phyloP scores from a whole-genome alignment of 371 early-diverging fungal species.

The Phascolomyces articulosus region DNA sequence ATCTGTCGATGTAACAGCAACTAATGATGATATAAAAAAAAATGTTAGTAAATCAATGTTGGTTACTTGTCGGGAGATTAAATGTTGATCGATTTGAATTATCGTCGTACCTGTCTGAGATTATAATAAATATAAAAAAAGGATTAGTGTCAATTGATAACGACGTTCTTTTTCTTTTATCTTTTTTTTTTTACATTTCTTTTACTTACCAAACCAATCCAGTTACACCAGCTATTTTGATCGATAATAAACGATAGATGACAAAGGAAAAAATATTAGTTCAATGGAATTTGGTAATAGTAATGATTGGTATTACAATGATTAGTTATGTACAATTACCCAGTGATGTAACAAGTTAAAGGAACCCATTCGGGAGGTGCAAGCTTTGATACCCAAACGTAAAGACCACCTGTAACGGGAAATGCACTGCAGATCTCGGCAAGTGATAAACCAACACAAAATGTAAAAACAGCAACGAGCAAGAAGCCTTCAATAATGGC shows the following conservation, averaged over 20 bases:
- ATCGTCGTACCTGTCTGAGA: background rate
- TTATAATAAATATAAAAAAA: background rate
- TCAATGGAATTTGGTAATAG: too few relatives aligned
- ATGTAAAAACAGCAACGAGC: constrained; percentile 61
- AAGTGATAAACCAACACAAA: constrained; percentile 66
- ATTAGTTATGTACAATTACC: too few relatives aligned
- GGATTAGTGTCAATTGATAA: background rate
- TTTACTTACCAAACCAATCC: constrained; percentile 56
- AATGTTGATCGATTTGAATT: background rate
- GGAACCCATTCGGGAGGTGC: constrained; percentile 60
- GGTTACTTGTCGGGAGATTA: too few relatives aligned
- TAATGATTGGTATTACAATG: too few relatives aligned
- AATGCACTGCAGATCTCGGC: constrained; percentile 79
- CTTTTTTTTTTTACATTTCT: constrained; percentile 16
- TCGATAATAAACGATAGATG: too few relatives aligned
- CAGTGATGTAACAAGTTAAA: constrained; percentile 57
- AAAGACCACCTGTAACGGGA: constrained; percentile 68
- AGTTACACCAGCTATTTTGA: constrained; percentile 51
- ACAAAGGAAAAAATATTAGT: too few relatives aligned
- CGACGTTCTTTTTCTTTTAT: too few relatives aligned
- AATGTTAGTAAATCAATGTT: too few relatives aligned
- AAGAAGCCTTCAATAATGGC: constrained; percentile 76
- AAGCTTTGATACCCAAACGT: constrained; percentile 64
- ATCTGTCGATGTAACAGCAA: constrained; percentile 58
- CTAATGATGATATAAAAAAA: too few relatives aligned